These are phyloP conservation scores for Eutypella sp. DNA, from an alignment of 2,329 filamentous ascomycete genomes.

Conservation along the genomic window DNA sequence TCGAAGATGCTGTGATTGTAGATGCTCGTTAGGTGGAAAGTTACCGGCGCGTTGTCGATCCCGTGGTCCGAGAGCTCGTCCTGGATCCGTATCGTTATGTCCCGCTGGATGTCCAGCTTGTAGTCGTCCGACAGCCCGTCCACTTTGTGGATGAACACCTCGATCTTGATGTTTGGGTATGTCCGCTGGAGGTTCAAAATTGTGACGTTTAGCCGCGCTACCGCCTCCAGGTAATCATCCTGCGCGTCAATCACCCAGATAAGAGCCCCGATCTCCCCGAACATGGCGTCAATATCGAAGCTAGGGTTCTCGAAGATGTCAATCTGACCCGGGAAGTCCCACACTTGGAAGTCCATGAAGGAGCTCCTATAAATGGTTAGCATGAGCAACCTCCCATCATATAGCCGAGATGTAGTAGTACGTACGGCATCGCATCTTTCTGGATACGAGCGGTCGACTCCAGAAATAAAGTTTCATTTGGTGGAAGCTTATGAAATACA, in stretches of 20 bases:
- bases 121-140: conserved; percentile 97
- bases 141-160: conserved; percentile 98
- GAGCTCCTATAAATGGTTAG: conserved; percentile 54
- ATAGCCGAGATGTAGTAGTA: conserved; percentile 10
- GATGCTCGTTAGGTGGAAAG: conserved; percentile 94
- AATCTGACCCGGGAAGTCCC: conserved; percentile 94
- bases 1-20: conserved; percentile 99
- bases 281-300: conserved; percentile 90
- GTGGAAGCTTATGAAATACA: conserved; percentile 97
- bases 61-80: conserved; percentile 92
- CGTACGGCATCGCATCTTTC: conserved; percentile 91
- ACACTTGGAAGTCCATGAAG: conserved; percentile 98
- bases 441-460: conserved; percentile 93
- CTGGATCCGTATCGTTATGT: conserved; percentile 93
- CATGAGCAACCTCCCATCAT: conserved; percentile 1
- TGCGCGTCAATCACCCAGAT: conserved; percentile 99
- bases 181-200: conserved; percentile 83
- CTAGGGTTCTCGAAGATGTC: conserved; percentile 81
- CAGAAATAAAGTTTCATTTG: conserved; percentile 90
- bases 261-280: conserved; percentile 86
- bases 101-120: conserved; percentile 90
- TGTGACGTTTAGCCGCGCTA: conserved; percentile 79
- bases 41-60: conserved; percentile 88
- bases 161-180: conserved; percentile 92
- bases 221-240: conserved; percentile 92